phyloP scores from a whole-genome alignment of 345 rosid genomes.

The Dovyalis caffra region DNA sequence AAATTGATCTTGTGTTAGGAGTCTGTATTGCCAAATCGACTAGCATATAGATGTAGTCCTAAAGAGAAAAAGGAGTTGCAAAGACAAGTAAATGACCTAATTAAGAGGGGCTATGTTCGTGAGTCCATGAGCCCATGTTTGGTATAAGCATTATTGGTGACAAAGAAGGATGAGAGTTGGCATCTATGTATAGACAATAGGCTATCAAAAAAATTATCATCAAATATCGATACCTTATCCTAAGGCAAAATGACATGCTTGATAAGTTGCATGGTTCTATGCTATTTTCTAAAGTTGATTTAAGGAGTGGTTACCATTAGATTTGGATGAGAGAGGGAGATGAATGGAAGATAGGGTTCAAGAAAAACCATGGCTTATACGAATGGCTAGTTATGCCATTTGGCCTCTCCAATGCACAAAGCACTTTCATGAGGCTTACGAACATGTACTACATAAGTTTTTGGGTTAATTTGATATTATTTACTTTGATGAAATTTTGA shows the following conservation, averaged over 20 bases:
- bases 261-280: not conserved
- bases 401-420: no score
- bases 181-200: not conserved
- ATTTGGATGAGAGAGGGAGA: no score
- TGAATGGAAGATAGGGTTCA: no score
- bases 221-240: not conserved
- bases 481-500: not conserved
- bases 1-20: no score
- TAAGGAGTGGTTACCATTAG: no score
- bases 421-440: no score
- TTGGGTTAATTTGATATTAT: not conserved
- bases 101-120: not conserved
- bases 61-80: not conserved
- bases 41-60: not conserved
- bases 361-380: no score
- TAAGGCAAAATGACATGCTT: not conserved
- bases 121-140: slow-evolving; percentile 4
- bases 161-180: not conserved
- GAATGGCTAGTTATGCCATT: no score
- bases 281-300: no score
- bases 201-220: not conserved
- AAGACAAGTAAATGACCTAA: not conserved
- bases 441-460: no score
- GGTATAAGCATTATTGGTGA: not conserved
- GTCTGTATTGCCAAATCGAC: no score